phyloP scores from a whole-genome alignment of 2,329 filamentous ascomycete species.

The Xylariaceae sp. region DNA sequence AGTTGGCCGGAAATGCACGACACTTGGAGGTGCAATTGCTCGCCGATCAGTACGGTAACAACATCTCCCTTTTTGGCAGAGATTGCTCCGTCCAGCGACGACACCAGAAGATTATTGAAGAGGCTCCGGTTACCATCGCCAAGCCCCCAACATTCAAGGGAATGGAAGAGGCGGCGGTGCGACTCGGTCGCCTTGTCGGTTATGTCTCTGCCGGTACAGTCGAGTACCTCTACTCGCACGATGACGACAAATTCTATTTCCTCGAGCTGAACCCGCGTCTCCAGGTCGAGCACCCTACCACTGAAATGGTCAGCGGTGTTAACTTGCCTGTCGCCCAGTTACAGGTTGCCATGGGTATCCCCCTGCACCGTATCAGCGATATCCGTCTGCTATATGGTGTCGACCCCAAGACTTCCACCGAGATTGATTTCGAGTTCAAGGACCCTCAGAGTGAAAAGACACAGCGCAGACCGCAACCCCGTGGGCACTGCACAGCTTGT shows the following conservation, averaged over 20 bases:
- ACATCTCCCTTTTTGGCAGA: conserved; percentile 96
- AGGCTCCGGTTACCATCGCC: conserved; percentile 95
- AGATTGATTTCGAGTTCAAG: conserved; percentile 96
- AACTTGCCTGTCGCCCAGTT: conserved; percentile 96
- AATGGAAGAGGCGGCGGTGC: conserved; percentile 96
- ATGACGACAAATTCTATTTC: conserved; percentile 99
- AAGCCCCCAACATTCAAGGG: conserved; percentile 82
- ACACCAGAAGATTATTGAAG: conserved; percentile 99
- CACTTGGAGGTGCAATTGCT: conserved; percentile 97
- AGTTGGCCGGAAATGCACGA: conserved; percentile 90
- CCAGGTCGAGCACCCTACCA: conserved; percentile 98
- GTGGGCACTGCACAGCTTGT: conserved; percentile 96
- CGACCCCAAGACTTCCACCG: conserved; percentile 76
- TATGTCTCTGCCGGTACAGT: conserved; percentile 99
- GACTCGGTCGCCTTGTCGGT: conserved; percentile 86
- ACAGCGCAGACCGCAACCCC: conserved; percentile 85
- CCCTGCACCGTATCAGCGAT: conserved; percentile 89
- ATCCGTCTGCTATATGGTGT: conserved; percentile 95
- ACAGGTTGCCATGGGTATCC: conserved; percentile 97
- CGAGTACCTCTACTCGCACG: conserved; percentile 96
- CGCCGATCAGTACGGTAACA: conserved; percentile 98
- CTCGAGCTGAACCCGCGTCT: conserved; percentile 97
- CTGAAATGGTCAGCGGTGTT: conserved; percentile 98
- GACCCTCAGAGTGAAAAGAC: conserved; percentile 74
- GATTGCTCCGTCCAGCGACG: conserved; percentile 97